Conservation (phyloP, 2,329 filamentous ascomycete species). For the Xylaria arbuscula region DNA sequence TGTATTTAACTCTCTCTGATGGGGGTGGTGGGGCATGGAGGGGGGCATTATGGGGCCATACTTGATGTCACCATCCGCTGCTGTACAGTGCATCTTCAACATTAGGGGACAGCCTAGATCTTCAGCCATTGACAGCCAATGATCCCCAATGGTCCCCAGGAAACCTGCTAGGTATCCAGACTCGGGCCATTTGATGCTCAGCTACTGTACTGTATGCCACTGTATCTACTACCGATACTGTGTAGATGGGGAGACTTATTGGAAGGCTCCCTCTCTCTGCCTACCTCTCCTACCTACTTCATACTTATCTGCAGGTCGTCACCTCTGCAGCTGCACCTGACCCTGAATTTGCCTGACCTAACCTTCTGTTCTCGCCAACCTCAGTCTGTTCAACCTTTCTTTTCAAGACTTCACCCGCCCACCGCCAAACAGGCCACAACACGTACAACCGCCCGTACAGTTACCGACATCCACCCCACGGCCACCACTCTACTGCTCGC, state of each 20-base stretch:
- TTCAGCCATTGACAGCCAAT: conserved; percentile 21
- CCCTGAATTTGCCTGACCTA: conserved; percentile 16
- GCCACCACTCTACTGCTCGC: conserved; percentile 19
- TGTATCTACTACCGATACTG: conserved; percentile 9
- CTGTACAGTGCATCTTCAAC: conserved; percentile 25
- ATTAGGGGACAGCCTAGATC: conserved; percentile 11
- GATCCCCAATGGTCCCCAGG: not conserved
- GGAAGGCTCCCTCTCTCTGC: conserved; percentile 22
- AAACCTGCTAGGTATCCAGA: not conserved
- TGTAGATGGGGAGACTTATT: conserved; percentile 7
- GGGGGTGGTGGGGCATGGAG: conserved; percentile 14
- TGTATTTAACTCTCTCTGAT: conserved; percentile 5
- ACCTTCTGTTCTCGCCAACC: conserved; percentile 6
- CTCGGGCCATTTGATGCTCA: not conserved
- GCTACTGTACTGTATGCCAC: not conserved
- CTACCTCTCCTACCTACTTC: not conserved
- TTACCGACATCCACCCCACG: conserved; percentile 21
- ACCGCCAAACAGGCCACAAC: conserved; percentile 7
- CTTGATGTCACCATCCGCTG: conserved; percentile 36
- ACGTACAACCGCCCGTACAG: not conserved
- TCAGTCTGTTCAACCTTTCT: conserved; percentile 22
- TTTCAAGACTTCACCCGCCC: not conserved
- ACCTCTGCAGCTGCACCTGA: conserved; percentile 37
- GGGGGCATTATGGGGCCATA: conserved; percentile 12
- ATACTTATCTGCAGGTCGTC: conserved; percentile 27